These are phyloP conservation scores for Zarea fungicola DNA, from an alignment of 2,329 filamentous ascomycete genomes.

Conservation along the genomic window DNA sequence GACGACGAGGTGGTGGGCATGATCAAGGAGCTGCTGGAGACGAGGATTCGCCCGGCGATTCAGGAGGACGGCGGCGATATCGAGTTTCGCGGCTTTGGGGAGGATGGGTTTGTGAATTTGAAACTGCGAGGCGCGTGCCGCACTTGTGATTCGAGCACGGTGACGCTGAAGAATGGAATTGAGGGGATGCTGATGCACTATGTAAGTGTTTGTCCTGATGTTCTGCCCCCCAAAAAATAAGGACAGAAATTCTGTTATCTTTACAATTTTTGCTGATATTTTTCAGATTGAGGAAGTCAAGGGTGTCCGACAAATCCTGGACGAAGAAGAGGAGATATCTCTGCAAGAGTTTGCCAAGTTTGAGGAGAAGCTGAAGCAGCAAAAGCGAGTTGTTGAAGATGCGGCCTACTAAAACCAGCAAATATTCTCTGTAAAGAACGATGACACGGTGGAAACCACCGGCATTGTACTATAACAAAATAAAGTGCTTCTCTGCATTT, in stretches of 20 bases:
- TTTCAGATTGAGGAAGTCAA: conserved; percentile 88
- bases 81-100: conserved; percentile 78
- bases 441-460: too few species aligned
- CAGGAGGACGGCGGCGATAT: conserved; percentile 98
- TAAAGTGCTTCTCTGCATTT: too few species aligned
- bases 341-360: conserved; percentile 88
- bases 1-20: conserved; percentile 93
- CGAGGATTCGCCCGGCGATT: conserved; percentile 87
- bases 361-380: conserved; percentile 69
- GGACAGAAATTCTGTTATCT: neutral
- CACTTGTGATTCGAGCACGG: conserved; percentile 94
- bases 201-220: too few species aligned
- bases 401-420: too few species aligned
- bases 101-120: conserved; percentile 72
- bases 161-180: conserved; percentile 95
- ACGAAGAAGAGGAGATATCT: conserved; percentile 86
- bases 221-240: too few species aligned
- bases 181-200: conserved; percentile 98
- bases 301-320: conserved; percentile 83
- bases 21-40: conserved; percentile 98
- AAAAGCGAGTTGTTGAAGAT: conserved; percentile 35
- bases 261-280: conserved; percentile 23
- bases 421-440: too few species aligned
- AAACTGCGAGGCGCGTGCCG: conserved; percentile 90
- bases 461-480: too few species aligned